Conservation (phyloP, 345 rosid genomes). For the Capsella bursapastoris region DNA sequence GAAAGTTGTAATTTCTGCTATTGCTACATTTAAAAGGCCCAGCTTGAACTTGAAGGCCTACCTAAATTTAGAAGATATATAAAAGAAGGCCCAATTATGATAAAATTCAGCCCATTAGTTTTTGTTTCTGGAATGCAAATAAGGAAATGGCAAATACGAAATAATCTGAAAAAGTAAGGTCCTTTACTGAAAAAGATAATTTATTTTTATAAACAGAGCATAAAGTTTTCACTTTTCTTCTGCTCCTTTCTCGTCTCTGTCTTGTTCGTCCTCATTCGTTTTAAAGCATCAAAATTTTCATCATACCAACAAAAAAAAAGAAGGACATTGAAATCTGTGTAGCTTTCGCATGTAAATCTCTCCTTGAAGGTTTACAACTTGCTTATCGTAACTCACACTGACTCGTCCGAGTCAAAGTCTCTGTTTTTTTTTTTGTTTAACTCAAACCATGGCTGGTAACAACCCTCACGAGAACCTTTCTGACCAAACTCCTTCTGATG, state of each 20-base stretch:
- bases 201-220: slow-evolving; percentile 43
- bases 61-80: no score
- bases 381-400: slow-evolving; percentile 35
- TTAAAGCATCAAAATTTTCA: slow-evolving; percentile 31
- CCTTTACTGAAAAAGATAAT: slow-evolving; percentile 13
- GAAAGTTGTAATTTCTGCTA: no score
- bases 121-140: slow-evolving; percentile 14
- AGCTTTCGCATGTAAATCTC: slow-evolving; percentile 52
- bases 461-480: slow-evolving; percentile 59
- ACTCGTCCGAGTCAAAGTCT: slow-evolving; percentile 37
- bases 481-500: slow-evolving; percentile 63
- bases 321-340: background rate
- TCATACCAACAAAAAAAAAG: slow-evolving; percentile 13
- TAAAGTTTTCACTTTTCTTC: slow-evolving; percentile 44
- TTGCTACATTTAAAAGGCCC: no score
- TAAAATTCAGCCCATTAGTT: background rate
- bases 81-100: background rate
- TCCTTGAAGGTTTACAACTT: slow-evolving; percentile 35
- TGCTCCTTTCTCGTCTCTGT: slow-evolving; percentile 45
- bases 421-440: background rate
- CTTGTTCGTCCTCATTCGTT: slow-evolving; percentile 39
- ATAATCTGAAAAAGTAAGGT: slow-evolving; percentile 37
- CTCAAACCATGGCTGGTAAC: slow-evolving; percentile 66
- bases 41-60: no score
- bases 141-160: slow-evolving; percentile 41